Base-by-base conservation (phyloP, 1,139 yeast species). In the Debaryomyces singareniensis region DNA sequence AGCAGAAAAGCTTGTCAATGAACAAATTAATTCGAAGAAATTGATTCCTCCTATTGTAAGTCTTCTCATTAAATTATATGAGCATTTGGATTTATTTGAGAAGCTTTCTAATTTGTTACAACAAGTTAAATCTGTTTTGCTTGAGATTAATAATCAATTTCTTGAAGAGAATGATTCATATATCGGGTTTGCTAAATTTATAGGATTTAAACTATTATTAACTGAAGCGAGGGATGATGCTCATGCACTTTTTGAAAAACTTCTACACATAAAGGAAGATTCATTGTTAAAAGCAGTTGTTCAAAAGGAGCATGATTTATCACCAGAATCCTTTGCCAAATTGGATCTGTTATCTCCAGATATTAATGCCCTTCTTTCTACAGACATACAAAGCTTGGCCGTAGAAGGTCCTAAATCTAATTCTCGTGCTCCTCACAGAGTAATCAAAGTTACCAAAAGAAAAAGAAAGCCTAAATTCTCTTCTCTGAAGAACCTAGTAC, bases 41-140 rank as follows among this genome's bases (percentile, higher is more conserved):
- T 34, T 54, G 4, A 42, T 53, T 5, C 77, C 76, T 18, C 69
- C 65, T 33, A 55, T 65, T 44, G 62, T 61, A 33, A 72, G 68
- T 20, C 50, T 68, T 1, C 57, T 78, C 24, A 54, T 70, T 9
- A 55, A 68, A 9, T 42, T 78, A 5, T 74, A 71, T 44, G 79
- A 73, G 35, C 32, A 42, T 23, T 9, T 12, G 9, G 14, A 13
- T 23, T 9, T 23, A 12, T 9, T 13, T 23, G 14, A 9, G 11
- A 23, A 23, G 25, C 21, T 18, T 18, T 18, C 9, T n/a, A 9
- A 9, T 9, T 18, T 18, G 21, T 18, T 18, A 18, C 21, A 9
- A n/a, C 21, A 18, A 18, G 10, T 18, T 18, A 18, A 18, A n/a
- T 9, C n/a, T 9, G 9, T 18, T 18, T 9, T 18, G n/a, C 10